Conservation (phyloP, 306 rosid genomes). For the Cucurbita pepo region DNA sequence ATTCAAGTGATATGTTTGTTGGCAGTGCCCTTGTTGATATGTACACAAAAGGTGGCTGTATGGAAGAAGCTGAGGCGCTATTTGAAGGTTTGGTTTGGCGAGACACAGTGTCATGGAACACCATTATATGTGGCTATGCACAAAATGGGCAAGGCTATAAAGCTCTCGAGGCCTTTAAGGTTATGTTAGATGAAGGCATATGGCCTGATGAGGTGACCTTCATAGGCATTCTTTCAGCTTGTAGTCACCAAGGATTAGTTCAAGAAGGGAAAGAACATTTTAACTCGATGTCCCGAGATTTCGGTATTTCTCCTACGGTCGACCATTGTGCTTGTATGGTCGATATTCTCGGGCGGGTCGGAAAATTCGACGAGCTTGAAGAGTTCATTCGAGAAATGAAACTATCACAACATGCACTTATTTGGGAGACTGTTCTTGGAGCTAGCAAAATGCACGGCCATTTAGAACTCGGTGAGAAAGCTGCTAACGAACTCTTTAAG, state of each 20-base stretch:
- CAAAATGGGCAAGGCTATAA: slow-evolving; percentile 21
- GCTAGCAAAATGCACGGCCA: slow-evolving; percentile 21
- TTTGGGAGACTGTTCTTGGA: slow-evolving; percentile 34
- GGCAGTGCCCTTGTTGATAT: slow-evolving; percentile 20
- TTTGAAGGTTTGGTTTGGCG: slow-evolving; percentile 6
- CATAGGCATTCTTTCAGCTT: slow-evolving; percentile 20
- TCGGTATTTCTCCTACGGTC: slow-evolving; percentile 17
- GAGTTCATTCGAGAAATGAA: slow-evolving; percentile 15
- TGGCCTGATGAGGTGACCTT: slow-evolving; percentile 23
- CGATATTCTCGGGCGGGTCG: slow-evolving; percentile 28
- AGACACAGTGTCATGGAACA: slow-evolving; percentile 22
- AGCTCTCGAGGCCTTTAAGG: slow-evolving; percentile 12
- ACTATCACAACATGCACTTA: slow-evolving; percentile 15
- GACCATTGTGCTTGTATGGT: slow-evolving; percentile 31
- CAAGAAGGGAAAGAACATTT: slow-evolving; percentile 18
- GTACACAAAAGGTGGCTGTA: slow-evolving; percentile 23
- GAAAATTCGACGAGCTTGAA: slow-evolving; percentile 25
- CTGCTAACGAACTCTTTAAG: slow-evolving; percentile 22
- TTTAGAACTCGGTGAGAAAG: slow-evolving; percentile 21
- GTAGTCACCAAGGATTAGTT: slow-evolving; percentile 23
- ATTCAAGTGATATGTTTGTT: slow-evolving; percentile 14
- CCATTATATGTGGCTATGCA: slow-evolving; percentile 21
- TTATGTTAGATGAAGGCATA: slow-evolving; percentile 15
- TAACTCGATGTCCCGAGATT: slow-evolving; percentile 11
- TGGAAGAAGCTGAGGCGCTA: slow-evolving; percentile 17